Conservation (phyloP, 2,329 filamentous ascomycete genomes). For the Diaporthe nobilis region DNA sequence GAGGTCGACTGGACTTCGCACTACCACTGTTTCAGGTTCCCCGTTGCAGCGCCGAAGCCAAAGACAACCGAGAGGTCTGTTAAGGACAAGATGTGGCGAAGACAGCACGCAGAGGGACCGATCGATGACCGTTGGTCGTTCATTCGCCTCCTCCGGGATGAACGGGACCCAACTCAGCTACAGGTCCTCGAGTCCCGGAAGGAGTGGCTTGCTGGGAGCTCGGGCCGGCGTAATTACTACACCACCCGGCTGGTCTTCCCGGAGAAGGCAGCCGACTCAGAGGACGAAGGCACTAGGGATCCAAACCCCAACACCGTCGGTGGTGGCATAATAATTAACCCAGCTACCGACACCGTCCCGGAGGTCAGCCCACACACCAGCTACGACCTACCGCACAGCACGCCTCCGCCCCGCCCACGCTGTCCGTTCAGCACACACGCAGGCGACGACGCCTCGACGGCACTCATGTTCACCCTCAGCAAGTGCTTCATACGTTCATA, state of each 20-base stretch:
- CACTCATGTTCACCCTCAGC: slow-evolving; percentile 63
- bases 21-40: slow-evolving; percentile 77
- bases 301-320: background rate
- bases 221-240: slow-evolving; percentile 77
- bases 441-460: slow-evolving; percentile 59
- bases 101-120: slow-evolving; percentile 77
- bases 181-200: slow-evolving; percentile 77
- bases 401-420: slow-evolving; percentile 45
- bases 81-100: slow-evolving; percentile 71
- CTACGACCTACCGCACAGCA: slow-evolving; percentile 49
- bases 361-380: slow-evolving; percentile 49
- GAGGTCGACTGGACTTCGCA: slow-evolving; percentile 77
- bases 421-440: slow-evolving; percentile 63
- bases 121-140: slow-evolving; percentile 83
- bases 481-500: slow-evolving; percentile 71
- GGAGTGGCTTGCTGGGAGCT: slow-evolving; percentile 73
- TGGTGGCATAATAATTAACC: slow-evolving; percentile 25
- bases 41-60: slow-evolving; percentile 61
- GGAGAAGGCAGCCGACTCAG: background rate
- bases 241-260: slow-evolving; percentile 65
- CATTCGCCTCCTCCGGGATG: slow-evolving; percentile 73
- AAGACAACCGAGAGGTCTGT: slow-evolving; percentile 57
- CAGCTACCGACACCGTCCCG: background rate
- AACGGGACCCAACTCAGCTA: slow-evolving; percentile 66
- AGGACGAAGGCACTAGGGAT: background rate